phyloP scores from a whole-genome alignment of 495 filamentous ascomycete genomes.

The Neurospora tetraspora region DNA sequence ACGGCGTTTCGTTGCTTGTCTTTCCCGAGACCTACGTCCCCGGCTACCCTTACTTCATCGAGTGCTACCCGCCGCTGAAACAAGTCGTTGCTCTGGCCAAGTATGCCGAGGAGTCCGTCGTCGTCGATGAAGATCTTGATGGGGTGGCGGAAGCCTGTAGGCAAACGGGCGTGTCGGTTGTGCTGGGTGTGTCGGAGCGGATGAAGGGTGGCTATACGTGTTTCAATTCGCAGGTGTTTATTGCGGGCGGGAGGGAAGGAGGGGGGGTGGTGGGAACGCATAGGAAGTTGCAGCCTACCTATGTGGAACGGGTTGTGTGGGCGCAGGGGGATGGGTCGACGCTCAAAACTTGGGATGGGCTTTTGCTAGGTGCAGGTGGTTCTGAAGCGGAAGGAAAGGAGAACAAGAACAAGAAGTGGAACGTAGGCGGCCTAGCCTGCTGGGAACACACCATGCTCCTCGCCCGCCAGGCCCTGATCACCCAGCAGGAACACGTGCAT shows the following conservation, averaged over 20 bases:
- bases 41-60: conserved; percentile 27
- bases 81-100: conserved; percentile 15
- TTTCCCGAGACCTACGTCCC: conserved; percentile 30
- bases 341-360: conserved; percentile 12
- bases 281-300: conserved; percentile 41
- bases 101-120: conserved; percentile 27
- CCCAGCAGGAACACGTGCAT: conserved; percentile 29
- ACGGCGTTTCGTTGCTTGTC: conserved; percentile 22
- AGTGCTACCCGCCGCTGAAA: conserved; percentile 22
- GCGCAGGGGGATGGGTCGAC: conserved; percentile 32
- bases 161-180: conserved; percentile 18
- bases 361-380: neutral
- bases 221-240: conserved; percentile 34
- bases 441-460: conserved; percentile 41
- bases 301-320: conserved; percentile 37
- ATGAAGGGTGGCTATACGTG: conserved; percentile 26
- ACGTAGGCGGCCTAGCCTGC: conserved; percentile 37
- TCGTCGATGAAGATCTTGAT: conserved; percentile 22
- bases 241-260: conserved; percentile 21
- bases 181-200: conserved; percentile 30
- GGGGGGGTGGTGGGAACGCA: conserved; percentile 24
- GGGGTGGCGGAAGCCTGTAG: conserved; percentile 26
- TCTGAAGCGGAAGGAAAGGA: neutral
- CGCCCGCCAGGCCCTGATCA: conserved; percentile 32
- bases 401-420: conserved; percentile 12